phyloP scores from a whole-genome alignment of 208 protist genomes.

The Kentomonas sorsogonicus region DNA sequence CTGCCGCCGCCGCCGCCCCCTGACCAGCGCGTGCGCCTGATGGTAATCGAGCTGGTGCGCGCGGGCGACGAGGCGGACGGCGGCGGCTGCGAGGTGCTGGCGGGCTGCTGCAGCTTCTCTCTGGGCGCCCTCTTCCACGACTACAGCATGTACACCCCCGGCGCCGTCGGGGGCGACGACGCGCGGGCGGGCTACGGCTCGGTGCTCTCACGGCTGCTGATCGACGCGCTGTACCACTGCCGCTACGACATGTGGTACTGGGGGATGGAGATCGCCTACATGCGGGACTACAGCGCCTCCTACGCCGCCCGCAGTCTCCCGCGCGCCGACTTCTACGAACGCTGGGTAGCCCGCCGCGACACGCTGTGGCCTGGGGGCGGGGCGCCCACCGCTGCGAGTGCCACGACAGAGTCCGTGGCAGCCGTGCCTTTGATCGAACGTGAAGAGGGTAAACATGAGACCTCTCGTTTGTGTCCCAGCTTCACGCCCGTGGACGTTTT shows the following conservation, averaged over 20 bases:
- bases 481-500: too few relatives aligned
- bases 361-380: constrained; percentile 13
- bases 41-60: constrained; percentile 52
- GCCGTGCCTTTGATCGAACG: too few relatives aligned
- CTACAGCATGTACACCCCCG: constrained; percentile 76
- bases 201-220: constrained; percentile 58
- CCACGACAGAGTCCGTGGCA: too few relatives aligned
- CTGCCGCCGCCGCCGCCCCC: too few relatives aligned
- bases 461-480: too few relatives aligned
- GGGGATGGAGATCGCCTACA: constrained; percentile 60
- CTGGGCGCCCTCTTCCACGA: constrained; percentile 65
- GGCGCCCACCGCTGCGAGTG: too few relatives aligned
- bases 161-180: too few relatives aligned
- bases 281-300: constrained; percentile 42
- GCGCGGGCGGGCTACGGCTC: constrained; percentile 33
- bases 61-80: too few relatives aligned
- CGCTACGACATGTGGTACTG: constrained; percentile 81
- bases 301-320: constrained; percentile 41
- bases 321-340: constrained; percentile 33
- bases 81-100: constrained; percentile 23
- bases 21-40: constrained; percentile 18
- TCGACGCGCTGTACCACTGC: constrained; percentile 61
- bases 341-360: constrained; percentile 39
- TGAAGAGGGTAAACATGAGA: too few relatives aligned
- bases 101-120: constrained; percentile 57